Conservation (phyloP, 179 eudicot genomes). For the Amaranthus tricolor region DNA sequence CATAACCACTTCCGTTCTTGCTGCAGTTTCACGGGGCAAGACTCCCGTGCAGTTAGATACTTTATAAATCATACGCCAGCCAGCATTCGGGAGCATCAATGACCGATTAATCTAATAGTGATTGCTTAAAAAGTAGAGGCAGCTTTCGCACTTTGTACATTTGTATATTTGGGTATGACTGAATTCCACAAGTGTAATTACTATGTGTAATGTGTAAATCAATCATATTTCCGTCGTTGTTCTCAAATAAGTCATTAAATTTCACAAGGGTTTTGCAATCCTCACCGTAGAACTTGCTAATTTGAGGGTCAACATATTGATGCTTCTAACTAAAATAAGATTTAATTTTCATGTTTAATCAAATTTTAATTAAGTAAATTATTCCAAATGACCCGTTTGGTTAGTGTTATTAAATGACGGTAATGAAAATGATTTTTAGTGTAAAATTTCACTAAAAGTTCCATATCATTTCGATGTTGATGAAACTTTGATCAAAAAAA, state of each 20-base stretch:
- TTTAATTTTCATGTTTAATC: no score
- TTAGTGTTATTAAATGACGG: no score
- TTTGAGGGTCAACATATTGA: no score
- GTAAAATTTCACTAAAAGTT: no score
- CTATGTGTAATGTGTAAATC: not conserved
- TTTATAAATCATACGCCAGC: not conserved
- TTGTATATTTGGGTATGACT: not conserved
- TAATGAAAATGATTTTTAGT: no score
- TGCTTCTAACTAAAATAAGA: no score
- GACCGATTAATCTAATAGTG: not conserved
- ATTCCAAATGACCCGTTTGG: no score
- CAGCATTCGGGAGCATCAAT: not conserved
- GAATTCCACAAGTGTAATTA: not conserved
- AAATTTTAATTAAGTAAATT: no score
- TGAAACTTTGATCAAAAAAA: no score
- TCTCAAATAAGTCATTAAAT: not conserved
- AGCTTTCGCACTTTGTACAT: not conserved
- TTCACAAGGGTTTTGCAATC: no score
- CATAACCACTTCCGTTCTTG: not conserved
- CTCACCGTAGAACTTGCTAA: no score
- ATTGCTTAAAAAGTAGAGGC: not conserved
- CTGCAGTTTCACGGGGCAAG: not conserved
- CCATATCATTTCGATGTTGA: no score
- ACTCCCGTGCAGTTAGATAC: not conserved
- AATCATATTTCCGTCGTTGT: not conserved